Evolutionary conservation across 208 protist species (phyloP).

Genomic region (Acanthamoeba castellanii): DNA sequence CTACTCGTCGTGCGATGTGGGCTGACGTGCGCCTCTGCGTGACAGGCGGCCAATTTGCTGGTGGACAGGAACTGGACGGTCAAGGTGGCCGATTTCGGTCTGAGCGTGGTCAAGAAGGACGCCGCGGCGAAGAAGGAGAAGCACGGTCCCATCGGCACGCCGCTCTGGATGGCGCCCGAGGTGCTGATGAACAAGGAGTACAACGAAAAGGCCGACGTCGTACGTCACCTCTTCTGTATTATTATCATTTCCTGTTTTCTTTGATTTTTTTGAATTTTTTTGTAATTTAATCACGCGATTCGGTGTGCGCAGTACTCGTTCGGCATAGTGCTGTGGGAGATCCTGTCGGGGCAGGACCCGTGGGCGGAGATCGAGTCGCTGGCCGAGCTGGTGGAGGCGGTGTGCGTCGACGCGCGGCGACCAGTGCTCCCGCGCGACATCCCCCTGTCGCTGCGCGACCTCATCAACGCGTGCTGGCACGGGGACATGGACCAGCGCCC

Average conservation of each 20-base stretch:
- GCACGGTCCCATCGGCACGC: slow-evolving; percentile 72
- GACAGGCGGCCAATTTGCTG: slow-evolving; percentile 12
- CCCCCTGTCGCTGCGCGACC: slow-evolving; percentile 48
- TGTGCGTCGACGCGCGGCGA: slow-evolving; percentile 54
- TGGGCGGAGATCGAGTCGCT: slow-evolving; percentile 70
- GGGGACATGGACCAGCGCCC: slow-evolving; percentile 59
- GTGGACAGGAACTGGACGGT: slow-evolving; percentile 74
- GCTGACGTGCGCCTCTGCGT: not conserved
- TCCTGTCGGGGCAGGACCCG: slow-evolving; percentile 60
- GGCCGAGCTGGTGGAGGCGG: slow-evolving; percentile 72
- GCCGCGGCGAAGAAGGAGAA: slow-evolving; percentile 72
- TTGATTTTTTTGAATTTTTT: no score
- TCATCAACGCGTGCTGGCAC: slow-evolving; percentile 66
- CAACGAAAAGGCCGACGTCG: slow-evolving; percentile 73
- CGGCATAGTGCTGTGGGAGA: slow-evolving; percentile 75
- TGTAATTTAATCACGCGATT: no score
- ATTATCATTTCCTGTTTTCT: not conserved
- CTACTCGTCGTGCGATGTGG: no score
- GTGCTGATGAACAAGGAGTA: slow-evolving; percentile 75
- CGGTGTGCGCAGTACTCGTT: slow-evolving; percentile 22
- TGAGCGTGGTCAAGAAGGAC: slow-evolving; percentile 74
- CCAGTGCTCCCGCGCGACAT: slow-evolving; percentile 52
- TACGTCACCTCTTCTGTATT: not conserved
- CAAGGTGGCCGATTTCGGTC: slow-evolving; percentile 72
- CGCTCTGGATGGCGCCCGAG: slow-evolving; percentile 73